Base-by-base conservation (phyloP, 352 stramenopile species). In the Pythium diclinum region DNA sequence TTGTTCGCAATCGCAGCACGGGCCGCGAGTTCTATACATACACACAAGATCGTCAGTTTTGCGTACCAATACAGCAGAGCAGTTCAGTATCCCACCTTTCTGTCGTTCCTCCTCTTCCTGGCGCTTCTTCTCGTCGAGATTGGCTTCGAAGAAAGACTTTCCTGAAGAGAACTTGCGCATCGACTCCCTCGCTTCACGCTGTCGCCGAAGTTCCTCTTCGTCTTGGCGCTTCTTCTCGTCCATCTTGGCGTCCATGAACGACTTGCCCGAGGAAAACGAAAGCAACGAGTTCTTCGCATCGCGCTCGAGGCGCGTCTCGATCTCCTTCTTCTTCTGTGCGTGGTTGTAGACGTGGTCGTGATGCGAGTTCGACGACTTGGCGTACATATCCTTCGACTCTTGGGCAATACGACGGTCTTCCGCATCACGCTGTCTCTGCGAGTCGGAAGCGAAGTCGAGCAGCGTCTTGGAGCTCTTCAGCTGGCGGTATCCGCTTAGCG, bases 201-300 rank as follows among this genome's bases (percentile, higher is more conserved):
- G 44, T 32, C 36, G 33, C 8, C 34, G 49, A 16, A 77, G 67
- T 34, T 71, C 65, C 48, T 87, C 78, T 14, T 72, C 69, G 33
- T 90, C 76, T 17, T 76, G 44, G 0, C 76, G 76, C 40, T 79
- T 87, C 68, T 84, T 88, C 65, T 87, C 77, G 10, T 88, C 77
- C 0, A 85, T 44, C 28, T 86, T 80, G 58, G 85, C 79, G 28
- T 88, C 81, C 17, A 86, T 75, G 61, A 71, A 85, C 13, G 76
- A 80, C 60, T 88, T 90, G 1, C 74, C 79, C 10, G 69, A 70
- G 9, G 71, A 69, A 40, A 75, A 78, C 7, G 65, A 60, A 2
- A 64, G 57, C 25, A 78, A 53, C 11, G 65, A 73, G 23, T 75
- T 69, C 34, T 75, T 75, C 8, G 71, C 71, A 52, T 73, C 65